Percentiles rank a stretch among this genome's conserved stretches.
Conservation (phyloP, 2,329 filamentous ascomycete species). For the Beauveria brongniartii region DNA sequence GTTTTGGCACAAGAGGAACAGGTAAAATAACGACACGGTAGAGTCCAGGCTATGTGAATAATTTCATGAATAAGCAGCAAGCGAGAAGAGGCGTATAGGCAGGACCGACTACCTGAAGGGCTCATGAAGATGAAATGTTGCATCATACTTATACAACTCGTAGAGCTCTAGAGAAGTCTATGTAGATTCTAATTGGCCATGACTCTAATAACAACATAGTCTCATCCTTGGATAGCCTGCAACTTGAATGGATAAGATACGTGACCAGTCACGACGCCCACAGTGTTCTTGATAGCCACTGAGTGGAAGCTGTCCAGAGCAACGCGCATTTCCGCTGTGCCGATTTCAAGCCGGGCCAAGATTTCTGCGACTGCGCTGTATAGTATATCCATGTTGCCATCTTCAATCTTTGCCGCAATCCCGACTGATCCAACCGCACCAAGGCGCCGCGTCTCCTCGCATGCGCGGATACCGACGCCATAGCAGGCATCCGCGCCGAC, state of each 20-base stretch:
- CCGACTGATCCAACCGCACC: conserved; percentile 31
- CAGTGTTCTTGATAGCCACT: conserved; percentile 28
- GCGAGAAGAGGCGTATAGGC: no score
- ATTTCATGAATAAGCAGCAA: no score
- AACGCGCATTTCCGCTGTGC: conserved; percentile 21
- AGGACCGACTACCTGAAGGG: no score
- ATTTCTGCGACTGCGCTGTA: conserved; percentile 37
- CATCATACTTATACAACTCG: no score
- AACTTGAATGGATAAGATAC: conserved; percentile 4
- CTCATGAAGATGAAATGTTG: no score
- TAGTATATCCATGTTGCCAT: conserved; percentile 35
- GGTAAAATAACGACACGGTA: no score
- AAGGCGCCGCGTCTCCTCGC: conserved; percentile 26
- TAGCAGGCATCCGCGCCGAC: conserved; percentile 42
- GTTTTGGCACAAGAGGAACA: no score
- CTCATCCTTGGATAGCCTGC: background rate
- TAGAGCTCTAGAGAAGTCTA: background rate
- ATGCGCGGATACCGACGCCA: conserved; percentile 32
- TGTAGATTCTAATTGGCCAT: background rate
- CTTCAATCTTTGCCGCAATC: conserved; percentile 40
- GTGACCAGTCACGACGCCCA: conserved; percentile 28
- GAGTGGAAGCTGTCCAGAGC: conserved; percentile 26
- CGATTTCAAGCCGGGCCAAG: conserved; percentile 33
- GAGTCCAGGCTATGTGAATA: no score
- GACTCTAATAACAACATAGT: no score